Evolutionary conservation across 495 filamentous ascomycete genomes (phyloP).

Genomic region (Talaromyces nanjingensis): DNA sequence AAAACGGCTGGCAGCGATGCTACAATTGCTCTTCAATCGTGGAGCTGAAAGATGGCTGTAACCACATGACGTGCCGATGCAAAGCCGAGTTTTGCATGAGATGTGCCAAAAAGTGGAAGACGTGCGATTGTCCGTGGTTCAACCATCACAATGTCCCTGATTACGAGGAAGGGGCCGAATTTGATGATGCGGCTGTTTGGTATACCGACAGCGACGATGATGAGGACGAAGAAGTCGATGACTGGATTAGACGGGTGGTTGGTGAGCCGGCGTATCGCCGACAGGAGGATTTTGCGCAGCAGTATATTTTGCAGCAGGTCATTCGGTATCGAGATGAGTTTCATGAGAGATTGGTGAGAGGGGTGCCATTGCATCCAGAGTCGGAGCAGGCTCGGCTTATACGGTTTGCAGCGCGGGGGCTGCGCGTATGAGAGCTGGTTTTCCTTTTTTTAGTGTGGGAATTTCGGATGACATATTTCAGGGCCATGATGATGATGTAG

Average conservation of each 20-base stretch:
- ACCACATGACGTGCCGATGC: conserved; percentile 81
- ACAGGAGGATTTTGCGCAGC: background rate
- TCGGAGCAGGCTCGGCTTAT: background rate
- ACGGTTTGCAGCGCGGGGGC: background rate
- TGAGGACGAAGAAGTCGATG: background rate
- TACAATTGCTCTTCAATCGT: conserved; percentile 67
- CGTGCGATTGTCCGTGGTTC: conserved; percentile 75
- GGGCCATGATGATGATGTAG: background rate
- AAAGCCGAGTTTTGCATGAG: conserved; percentile 78
- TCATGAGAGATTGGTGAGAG: background rate
- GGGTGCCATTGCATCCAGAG: background rate
- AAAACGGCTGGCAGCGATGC: conserved; percentile 72
- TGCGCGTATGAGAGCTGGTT: background rate
- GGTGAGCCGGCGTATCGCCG: background rate
- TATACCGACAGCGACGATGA: background rate
- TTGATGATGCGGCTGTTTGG: background rate
- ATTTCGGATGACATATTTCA: background rate
- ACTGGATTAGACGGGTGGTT: background rate
- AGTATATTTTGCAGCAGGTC: background rate
- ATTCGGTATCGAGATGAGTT: background rate
- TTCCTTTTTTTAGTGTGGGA: background rate
- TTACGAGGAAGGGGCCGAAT: conserved; percentile 15
- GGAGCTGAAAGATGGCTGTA: conserved; percentile 75
- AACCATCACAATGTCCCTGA: conserved; percentile 46
- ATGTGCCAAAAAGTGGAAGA: conserved; percentile 73